Conservation (phyloP, 1,284 basidiomycete species). For the Wolfiporia cocos region DNA sequence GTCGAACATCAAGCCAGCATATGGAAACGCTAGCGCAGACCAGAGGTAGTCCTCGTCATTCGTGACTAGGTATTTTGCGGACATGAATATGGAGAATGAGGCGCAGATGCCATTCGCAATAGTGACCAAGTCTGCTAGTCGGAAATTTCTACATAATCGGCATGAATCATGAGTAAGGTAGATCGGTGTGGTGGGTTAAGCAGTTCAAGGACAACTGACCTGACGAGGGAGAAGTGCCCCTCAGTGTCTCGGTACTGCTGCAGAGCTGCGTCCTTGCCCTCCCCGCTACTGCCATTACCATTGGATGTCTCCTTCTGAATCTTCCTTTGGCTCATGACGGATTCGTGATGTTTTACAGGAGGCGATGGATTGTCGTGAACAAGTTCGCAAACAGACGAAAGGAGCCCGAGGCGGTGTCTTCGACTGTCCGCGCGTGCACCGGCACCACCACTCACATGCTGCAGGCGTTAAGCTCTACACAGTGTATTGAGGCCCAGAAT, state of each 20-base stretch:
- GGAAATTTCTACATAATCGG: slow-evolving; percentile 77
- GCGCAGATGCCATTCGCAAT: slow-evolving; percentile 99
- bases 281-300: slow-evolving; percentile 15
- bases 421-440: not conserved
- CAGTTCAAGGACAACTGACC: slow-evolving; percentile 43
- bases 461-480: not conserved
- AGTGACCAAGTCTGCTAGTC: slow-evolving; percentile 97
- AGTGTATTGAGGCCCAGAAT: not conserved
- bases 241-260: slow-evolving; percentile 86
- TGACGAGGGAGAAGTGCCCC: slow-evolving; percentile 93
- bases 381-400: not conserved
- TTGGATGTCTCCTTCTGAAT: slow-evolving; percentile 11
- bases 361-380: not conserved
- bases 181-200: not conserved
- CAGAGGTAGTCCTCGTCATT: slow-evolving; percentile 80
- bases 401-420: not conserved
- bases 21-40: slow-evolving; percentile 82
- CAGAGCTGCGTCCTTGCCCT: slow-evolving; percentile 47
- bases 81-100: slow-evolving; percentile 92
- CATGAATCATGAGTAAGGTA: not conserved
- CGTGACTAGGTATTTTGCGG: slow-evolving; percentile 81
- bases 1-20: slow-evolving; percentile 98
- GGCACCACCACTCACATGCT: slow-evolving; percentile 2
- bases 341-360: not conserved
- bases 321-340: slow-evolving; percentile 29